A percentile compares a stretch with the other conserved stretches of the same genome.
Evolutionary conservation across 192 early-diverging fungal species (phyloP).

Genomic region (Allomyces macrogynus): DNA sequence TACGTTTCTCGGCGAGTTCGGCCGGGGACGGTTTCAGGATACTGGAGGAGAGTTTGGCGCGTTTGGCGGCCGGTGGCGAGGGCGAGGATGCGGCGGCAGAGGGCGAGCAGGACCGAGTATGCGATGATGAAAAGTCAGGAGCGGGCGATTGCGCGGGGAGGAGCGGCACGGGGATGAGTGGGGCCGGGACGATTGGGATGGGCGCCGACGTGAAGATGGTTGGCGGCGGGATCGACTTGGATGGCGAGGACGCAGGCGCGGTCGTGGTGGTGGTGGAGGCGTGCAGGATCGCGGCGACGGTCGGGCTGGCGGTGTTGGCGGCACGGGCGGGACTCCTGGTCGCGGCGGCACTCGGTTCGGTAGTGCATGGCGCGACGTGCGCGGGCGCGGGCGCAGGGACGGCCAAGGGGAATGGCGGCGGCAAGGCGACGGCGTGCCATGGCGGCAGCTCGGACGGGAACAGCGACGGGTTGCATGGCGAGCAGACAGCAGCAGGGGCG

Average conservation of each 20-base stretch:
- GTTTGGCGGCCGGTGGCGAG: no score
- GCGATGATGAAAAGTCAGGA: no score
- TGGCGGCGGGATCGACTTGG: not conserved
- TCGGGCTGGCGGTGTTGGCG: not conserved
- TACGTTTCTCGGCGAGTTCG: slow-evolving; percentile 37
- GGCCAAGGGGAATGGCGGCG: no score
- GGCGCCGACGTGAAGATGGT: no score
- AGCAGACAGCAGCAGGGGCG: no score
- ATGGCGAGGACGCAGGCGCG: not conserved
- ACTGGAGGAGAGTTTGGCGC: not conserved
- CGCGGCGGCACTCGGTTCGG: no score
- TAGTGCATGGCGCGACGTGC: not conserved
- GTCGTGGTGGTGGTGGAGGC: not conserved
- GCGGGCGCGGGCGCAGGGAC: not conserved
- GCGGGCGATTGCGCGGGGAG: no score
- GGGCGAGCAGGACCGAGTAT: no score
- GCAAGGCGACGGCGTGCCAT: not conserved
- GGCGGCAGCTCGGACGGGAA: not conserved
- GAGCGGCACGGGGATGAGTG: no score
- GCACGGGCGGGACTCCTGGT: not conserved
- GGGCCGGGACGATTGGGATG: no score
- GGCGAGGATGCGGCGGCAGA: no score
- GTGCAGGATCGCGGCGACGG: no score
- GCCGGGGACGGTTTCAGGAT: not conserved
- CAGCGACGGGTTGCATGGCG: not conserved